Evolutionary conservation across 495 filamentous ascomycete genomes (phyloP).

Genomic region (Penicillium alfredii): DNA sequence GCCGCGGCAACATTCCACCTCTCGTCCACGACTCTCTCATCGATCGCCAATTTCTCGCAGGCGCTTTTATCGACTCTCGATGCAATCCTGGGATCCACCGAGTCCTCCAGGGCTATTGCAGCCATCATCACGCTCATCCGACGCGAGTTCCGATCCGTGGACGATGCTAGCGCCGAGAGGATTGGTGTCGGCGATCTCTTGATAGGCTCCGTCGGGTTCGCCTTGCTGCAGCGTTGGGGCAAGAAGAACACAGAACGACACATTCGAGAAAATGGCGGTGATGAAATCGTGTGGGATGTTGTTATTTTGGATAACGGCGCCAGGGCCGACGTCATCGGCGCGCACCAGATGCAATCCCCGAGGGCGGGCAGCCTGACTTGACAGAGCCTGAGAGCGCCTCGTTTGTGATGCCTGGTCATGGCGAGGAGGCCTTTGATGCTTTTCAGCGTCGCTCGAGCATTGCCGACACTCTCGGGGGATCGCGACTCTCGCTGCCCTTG

Average conservation of each 20-base stretch:
- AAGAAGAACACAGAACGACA: constrained; percentile 54
- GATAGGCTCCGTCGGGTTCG: constrained; percentile 62
- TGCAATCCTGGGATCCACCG: constrained; percentile 69
- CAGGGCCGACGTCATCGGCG: constrained; percentile 53
- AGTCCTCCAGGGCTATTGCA: constrained; percentile 73
- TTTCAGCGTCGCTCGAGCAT: constrained; percentile 37
- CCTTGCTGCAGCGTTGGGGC: constrained; percentile 64
- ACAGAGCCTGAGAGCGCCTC: constrained; percentile 25
- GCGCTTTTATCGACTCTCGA: constrained; percentile 62
- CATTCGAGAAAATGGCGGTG: constrained; percentile 42
- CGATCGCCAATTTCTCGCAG: constrained; percentile 57
- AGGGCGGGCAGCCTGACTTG: constrained; percentile 11
- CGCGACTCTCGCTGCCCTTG: constrained; percentile 26
- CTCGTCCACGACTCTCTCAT: constrained; percentile 56
- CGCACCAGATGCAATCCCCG: constrained; percentile 23
- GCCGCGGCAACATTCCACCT: constrained; percentile 68
- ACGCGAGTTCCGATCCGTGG: constrained; percentile 63
- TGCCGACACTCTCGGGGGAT: constrained; percentile 13
- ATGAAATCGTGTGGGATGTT: constrained; percentile 75
- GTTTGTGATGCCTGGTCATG: constrained; percentile 34
- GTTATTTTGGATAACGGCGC: constrained; percentile 61
- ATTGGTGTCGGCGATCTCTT: constrained; percentile 62
- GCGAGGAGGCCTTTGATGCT: constrained; percentile 41
- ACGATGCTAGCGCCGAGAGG: constrained; percentile 51
- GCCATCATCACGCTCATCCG: constrained; percentile 70